Conservation (phyloP, 164 flowering plant species). For the Amborella trichopoda region DNA sequence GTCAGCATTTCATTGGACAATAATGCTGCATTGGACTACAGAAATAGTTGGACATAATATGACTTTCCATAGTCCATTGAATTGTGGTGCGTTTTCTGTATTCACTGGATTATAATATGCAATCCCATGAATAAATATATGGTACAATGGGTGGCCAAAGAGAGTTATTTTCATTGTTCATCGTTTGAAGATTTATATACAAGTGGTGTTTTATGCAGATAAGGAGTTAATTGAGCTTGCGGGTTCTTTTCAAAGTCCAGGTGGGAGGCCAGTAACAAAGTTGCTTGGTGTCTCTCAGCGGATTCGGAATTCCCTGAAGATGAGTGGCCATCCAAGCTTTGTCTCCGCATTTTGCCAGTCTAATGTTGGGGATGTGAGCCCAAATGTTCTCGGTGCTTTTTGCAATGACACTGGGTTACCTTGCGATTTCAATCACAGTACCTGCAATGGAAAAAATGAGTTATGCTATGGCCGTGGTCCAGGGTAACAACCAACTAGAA, state of each 20-base stretch:
- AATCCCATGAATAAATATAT: too few relatives aligned
- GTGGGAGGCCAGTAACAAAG: constrained; percentile 56
- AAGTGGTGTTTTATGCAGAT: constrained; percentile 42
- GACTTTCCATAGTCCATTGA: too few relatives aligned
- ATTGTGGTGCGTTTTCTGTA: too few relatives aligned
- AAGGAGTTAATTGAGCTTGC: constrained; percentile 70
- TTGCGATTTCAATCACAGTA: constrained; percentile 98
- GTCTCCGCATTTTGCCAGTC: constrained; percentile 96
- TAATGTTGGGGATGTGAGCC: constrained; percentile 99
- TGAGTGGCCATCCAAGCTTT: constrained; percentile 59
- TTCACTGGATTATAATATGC: too few relatives aligned
- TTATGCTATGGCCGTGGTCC: constrained; percentile 98
- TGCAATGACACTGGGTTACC: constrained; percentile 90
- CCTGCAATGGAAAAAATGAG: constrained; percentile 94
- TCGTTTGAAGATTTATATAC: too few relatives aligned
- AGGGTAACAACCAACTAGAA: too few relatives aligned
- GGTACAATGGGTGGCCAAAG: too few relatives aligned
- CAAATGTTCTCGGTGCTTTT: constrained; percentile 93
- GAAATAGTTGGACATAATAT: too few relatives aligned
- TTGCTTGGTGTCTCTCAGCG: constrained; percentile 54
- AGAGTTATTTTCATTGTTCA: too few relatives aligned
- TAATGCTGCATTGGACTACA: too few relatives aligned
- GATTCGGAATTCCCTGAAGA: constrained; percentile 53
- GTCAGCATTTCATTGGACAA: too few relatives aligned
- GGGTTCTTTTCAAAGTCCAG: constrained; percentile 58